Evolutionary conservation across 352 stramenopile species (phyloP), one percentile per base, ranked within the genome.

Genomic region (Phytopythium boreale): DNA sequence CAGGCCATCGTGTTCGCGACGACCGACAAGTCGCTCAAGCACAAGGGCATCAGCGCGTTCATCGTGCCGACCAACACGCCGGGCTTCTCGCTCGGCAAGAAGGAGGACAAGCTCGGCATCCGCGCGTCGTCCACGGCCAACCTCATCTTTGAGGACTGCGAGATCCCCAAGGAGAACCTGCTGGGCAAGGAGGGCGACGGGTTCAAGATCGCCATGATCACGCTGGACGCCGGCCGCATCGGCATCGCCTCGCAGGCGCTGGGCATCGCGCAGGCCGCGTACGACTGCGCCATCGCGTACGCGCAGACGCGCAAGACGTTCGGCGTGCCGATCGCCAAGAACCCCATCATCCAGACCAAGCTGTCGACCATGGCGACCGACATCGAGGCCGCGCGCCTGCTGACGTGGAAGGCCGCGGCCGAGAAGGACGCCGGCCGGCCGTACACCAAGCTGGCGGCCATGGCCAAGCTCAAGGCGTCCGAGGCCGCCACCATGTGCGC

Each of bases 41-140:
- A 98, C 83, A 98, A 98, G 77, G 96, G 96, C 41, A 99, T 99
- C 68, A 98, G 91, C 39, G 96, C 96, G 4, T 99, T 99, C 71
- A 87, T 99, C 62, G 94, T 99, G 46, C 90, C 93, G 17, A 97
- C 83, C 26, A 79, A 97, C 70, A 78, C 83, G 27, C 82, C 91
- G 9, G 96, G 96, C 31, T 98, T 99, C 63, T 97, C 90, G 44
- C 76, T 99, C 24, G 97, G 97, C 62, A 98, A 98, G 72, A 98
- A 98, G 69, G 97, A 99, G 74, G 97, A 99, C 70, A 99, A 99
- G 70, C 77, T 99, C 20, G 97, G 97, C n/a, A 99, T 99, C 56
- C 82, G 96, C 15, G 97, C 84, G 24, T 98, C 94, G 26, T 98
- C 92, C n/a, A 99, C 97, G 4, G 84, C 90, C 27, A 98, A 98